Base-by-base conservation (phyloP, 169 alveolate species). In the Plasmodium gaboni region DNA sequence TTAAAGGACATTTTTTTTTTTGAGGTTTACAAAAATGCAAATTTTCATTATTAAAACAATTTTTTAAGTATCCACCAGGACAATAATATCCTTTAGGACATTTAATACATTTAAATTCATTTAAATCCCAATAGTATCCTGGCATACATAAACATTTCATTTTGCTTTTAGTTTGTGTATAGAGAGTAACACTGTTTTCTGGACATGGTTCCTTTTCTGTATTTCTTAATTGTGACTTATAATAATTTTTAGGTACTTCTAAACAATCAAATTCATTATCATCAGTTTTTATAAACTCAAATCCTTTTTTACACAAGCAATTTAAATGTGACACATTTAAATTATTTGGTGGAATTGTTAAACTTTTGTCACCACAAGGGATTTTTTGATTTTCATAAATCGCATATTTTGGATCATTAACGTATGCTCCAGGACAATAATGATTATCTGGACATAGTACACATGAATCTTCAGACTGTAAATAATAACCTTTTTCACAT, bases 1-100 rank as follows among this genome's bases (percentile, higher is more conserved):
- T 69, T 68, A 68, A 68, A 42, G 91, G 91, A 67, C 96, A 93
- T 22, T 55, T 74, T 76, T 48, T 80, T 76, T 76, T 76, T 76
- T 76, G 44, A 68, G 91, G 71, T 12, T 74, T 89, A 63, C 92
- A 90, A 12, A 32, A 10, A 59, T 70, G 67, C 24, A 87, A 67
- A 42, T 61, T 26, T 26, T 59, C n/a, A 28, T 60, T 74, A 64
- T 15, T n/a, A 63, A 76, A 76, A 64, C 89, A 76, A 57, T 76
- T 46, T 53, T 85, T 51, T 46, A 78, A 65, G 26, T 87, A 69
- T 13, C 95, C 95, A 38, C 95, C 95, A 13, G 91, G 87, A 32
- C 95, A 93, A 69, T 90, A 93, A 38, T 61, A 53, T 1, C 94
- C 95, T 28, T 80, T 87, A 1, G 93, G 95, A 71, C 95, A 93